Conservation (phyloP, 768 basidiomycete genomes). For the Glaciozyma antarctica region DNA sequence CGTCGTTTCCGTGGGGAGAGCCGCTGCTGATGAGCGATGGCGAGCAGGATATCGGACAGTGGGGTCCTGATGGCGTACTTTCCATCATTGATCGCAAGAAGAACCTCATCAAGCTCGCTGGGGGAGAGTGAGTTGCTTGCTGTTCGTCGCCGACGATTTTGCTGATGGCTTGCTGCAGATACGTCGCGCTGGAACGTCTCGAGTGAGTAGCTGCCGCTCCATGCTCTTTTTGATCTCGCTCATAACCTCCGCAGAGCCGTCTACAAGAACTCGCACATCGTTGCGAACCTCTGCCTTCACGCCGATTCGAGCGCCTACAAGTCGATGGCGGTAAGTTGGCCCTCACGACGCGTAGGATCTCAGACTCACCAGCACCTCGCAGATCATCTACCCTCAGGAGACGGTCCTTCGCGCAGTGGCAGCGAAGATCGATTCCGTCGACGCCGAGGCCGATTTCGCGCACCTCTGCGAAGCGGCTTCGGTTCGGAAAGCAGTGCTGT, state of each 20-base stretch:
- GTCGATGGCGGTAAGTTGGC: constrained; percentile 54
- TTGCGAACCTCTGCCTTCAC: constrained; percentile 73
- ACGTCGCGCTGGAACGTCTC: constrained; percentile 85
- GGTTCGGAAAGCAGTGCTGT: constrained; percentile 57
- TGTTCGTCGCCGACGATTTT: not conserved
- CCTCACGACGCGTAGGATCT: not conserved
- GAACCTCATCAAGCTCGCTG: constrained; percentile 78
- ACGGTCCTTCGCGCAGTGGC: constrained; percentile 38
- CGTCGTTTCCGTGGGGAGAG: too few relatives aligned
- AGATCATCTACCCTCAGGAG: constrained; percentile 69
- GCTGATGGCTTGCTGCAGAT: constrained; percentile 42
- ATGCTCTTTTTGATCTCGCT: not conserved
- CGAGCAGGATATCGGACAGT: constrained; percentile 78
- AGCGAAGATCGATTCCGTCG: constrained; percentile 1
- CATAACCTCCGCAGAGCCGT: constrained; percentile 43
- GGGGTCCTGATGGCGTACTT: constrained; percentile 85
- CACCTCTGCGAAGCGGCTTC: constrained; percentile 52
- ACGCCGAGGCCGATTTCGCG: constrained; percentile 39
- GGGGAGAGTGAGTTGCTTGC: constrained; percentile 53
- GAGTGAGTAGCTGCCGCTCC: constrained; percentile 43
- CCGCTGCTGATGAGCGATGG: too few relatives aligned
- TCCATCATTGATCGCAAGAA: constrained; percentile 71
- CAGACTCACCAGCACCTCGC: not conserved
- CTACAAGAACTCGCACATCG: constrained; percentile 73
- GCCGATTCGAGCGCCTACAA: constrained; percentile 65